Evolutionary conservation across 202 grass and related monocot species (phyloP).

Genomic region (Elaeis oleifera): DNA sequence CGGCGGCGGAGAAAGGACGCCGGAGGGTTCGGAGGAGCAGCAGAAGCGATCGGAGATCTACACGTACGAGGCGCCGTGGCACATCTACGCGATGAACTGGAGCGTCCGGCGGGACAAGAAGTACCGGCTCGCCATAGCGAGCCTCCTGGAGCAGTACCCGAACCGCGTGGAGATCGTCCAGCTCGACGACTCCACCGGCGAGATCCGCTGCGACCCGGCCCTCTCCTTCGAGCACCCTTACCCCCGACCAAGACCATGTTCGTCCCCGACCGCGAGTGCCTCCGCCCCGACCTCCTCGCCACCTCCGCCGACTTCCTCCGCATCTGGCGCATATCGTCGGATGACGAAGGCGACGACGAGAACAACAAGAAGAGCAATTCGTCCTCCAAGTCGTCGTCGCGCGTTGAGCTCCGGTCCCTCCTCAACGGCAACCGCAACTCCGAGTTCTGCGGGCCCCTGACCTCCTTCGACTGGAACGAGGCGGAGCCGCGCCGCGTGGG

Average conservation of each 20-base stretch:
- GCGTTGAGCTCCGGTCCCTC: slow-evolving; percentile 50
- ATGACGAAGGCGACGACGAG: slow-evolving; percentile 21
- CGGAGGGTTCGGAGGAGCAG: slow-evolving; percentile 3
- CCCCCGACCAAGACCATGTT: slow-evolving; percentile 43
- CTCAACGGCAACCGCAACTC: slow-evolving; percentile 87
- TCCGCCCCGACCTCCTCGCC: slow-evolving; percentile 81
- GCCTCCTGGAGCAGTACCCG: slow-evolving; percentile 12
- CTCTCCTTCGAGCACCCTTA: slow-evolving; percentile 19
- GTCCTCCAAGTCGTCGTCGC: not conserved
- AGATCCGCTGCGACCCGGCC: slow-evolving; percentile 17
- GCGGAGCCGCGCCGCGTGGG: slow-evolving; percentile 75
- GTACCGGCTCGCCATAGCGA: slow-evolving; percentile 21
- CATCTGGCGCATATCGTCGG: slow-evolving; percentile 69
- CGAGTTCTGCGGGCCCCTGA: slow-evolving; percentile 78
- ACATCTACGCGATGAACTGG: slow-evolving; percentile 26
- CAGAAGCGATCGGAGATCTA: slow-evolving; percentile 25
- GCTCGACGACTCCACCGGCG: slow-evolving; percentile 13
- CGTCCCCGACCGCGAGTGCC: slow-evolving; percentile 60
- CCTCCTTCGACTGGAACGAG: slow-evolving; percentile 97
- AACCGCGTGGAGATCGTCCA: slow-evolving; percentile 24
- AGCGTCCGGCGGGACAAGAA: slow-evolving; percentile 20
- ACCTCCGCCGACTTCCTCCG: slow-evolving; percentile 92
- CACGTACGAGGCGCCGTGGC: slow-evolving; percentile 23
- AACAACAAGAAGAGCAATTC: slow-evolving; percentile 14
- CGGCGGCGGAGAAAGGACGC: not conserved